Evolutionary conservation across 257 asterid species (phyloP).

Genomic region (Henckelia pumila): DNA sequence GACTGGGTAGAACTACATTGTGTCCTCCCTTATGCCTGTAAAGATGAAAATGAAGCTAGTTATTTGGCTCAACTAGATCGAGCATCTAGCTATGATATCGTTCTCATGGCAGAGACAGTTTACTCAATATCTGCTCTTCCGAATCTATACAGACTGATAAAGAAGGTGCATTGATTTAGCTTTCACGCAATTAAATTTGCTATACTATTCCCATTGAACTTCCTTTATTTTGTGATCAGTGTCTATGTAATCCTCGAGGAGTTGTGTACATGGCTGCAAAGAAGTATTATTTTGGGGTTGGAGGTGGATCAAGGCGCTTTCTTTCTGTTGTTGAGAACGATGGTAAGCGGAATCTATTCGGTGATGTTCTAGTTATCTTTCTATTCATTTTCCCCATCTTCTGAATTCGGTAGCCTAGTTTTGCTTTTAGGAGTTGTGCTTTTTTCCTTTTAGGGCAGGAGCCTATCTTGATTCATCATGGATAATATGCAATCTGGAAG

Average conservation of each 20-base stretch:
- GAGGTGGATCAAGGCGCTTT: slow-evolving; percentile 92
- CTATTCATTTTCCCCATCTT: not conserved
- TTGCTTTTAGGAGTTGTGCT: not conserved
- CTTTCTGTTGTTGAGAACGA: slow-evolving; percentile 75
- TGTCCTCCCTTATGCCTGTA: slow-evolving; percentile 41
- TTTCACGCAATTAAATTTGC: not conserved
- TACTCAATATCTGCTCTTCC: slow-evolving; percentile 77
- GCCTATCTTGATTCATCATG: too few relatives aligned
- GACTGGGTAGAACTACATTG: slow-evolving; percentile 83
- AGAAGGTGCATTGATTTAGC: slow-evolving; percentile 49
- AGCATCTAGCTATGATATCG: slow-evolving; percentile 59
- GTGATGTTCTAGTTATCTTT: not conserved
- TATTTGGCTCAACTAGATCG: slow-evolving; percentile 22
- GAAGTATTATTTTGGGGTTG: slow-evolving; percentile 93
- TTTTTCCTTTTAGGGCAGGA: not conserved
- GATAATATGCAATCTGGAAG: not conserved
- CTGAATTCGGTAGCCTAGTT: too few relatives aligned
- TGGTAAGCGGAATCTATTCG: slow-evolving; percentile 43
- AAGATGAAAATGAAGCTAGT: slow-evolving; percentile 26
- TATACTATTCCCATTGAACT: slow-evolving; percentile 18
- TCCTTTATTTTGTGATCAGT: slow-evolving; percentile 37
- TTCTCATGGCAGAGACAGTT: slow-evolving; percentile 98
- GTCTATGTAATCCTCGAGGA: slow-evolving; percentile 57
- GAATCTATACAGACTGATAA: slow-evolving; percentile 57
- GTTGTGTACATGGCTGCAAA: slow-evolving; percentile 94